A percentile compares a stretch with the other conserved stretches of the same genome.
Conservation (phyloP, 2,329 filamentous ascomycete genomes). For the Penicillium janthinellum region DNA sequence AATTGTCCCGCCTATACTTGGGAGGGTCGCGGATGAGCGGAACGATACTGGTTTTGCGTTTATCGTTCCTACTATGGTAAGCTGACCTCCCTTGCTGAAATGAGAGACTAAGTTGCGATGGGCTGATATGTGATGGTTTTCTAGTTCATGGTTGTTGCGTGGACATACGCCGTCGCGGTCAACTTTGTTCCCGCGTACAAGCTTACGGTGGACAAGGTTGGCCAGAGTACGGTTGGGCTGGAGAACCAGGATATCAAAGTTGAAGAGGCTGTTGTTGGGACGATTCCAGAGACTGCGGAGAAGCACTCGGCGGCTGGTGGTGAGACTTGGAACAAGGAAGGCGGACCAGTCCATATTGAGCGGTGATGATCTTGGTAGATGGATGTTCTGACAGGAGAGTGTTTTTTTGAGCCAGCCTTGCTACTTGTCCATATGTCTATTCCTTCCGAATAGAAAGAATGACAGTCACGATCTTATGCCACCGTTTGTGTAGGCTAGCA, state of each 20-base stretch:
- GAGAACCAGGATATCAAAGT: slow-evolving; percentile 23
- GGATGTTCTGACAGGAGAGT: background rate
- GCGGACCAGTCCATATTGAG: slow-evolving; percentile 13
- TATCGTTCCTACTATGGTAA: slow-evolving; percentile 62
- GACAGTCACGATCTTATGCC: background rate
- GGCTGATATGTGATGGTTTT: slow-evolving; percentile 9
- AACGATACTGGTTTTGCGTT: slow-evolving; percentile 64
- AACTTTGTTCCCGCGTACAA: slow-evolving; percentile 69
- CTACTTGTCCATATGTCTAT: background rate
- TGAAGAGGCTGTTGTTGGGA: slow-evolving; percentile 31
- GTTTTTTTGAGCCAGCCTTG: background rate
- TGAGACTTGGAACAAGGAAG: slow-evolving; percentile 18
- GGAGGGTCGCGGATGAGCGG: too few relatives aligned
- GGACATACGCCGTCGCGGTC: slow-evolving; percentile 60
- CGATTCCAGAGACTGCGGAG: background rate
- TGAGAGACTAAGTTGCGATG: slow-evolving; percentile 13
- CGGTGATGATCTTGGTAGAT: background rate
- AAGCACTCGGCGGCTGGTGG: background rate
- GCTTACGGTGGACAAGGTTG: slow-evolving; percentile 61
- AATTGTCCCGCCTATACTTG: slow-evolving; percentile 62
- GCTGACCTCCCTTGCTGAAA: slow-evolving; percentile 31
- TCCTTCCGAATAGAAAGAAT: background rate
- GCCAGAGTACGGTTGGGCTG: slow-evolving; percentile 49
- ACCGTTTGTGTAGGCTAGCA: background rate
- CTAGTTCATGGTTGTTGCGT: slow-evolving; percentile 59